Conservation (phyloP, 2,329 filamentous ascomycete genomes). For the Cryphonectria naterciae region DNA sequence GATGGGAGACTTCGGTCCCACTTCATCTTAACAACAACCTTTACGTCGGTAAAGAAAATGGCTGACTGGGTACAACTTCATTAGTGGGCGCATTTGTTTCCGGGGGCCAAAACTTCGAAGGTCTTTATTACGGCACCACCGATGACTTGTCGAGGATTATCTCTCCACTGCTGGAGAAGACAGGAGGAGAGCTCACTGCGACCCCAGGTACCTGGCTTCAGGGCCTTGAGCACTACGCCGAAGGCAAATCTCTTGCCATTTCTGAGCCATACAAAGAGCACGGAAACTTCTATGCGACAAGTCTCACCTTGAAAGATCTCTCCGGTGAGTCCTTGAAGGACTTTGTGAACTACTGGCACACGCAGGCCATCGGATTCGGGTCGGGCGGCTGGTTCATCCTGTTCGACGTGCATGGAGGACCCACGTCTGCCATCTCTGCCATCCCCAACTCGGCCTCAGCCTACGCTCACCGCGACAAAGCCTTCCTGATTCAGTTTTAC, state of each 20-base stretch:
- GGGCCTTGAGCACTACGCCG: slow-evolving; percentile 39
- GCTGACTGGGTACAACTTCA: slow-evolving; percentile 4
- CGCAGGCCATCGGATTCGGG: slow-evolving; percentile 33
- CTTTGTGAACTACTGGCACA: slow-evolving; percentile 45
- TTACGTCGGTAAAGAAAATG: neutral
- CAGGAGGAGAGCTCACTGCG: slow-evolving; percentile 16
- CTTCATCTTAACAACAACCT: neutral
- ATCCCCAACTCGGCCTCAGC: slow-evolving; percentile 38
- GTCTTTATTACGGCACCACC: slow-evolving; percentile 37
- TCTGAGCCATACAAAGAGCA: slow-evolving; percentile 37
- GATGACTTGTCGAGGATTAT: neutral
- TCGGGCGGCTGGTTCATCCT: slow-evolving; percentile 48
- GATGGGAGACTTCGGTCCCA: neutral
- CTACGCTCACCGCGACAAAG: slow-evolving; percentile 49
- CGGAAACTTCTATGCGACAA: slow-evolving; percentile 49
- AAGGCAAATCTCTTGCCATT: slow-evolving; percentile 31
- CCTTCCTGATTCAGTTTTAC: slow-evolving; percentile 55
- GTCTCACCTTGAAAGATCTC: slow-evolving; percentile 44
- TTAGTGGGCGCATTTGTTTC: slow-evolving; percentile 44
- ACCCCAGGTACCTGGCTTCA: slow-evolving; percentile 37
- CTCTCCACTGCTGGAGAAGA: slow-evolving; percentile 14
- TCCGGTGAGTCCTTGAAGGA: slow-evolving; percentile 40
- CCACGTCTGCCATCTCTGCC: slow-evolving; percentile 42
- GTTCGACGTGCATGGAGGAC: slow-evolving; percentile 47
- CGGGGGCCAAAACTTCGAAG: slow-evolving; percentile 40